These are phyloP conservation scores for Myxozyma geophila DNA, from an alignment of 805 yeast species.

Conservation along the genomic window DNA sequence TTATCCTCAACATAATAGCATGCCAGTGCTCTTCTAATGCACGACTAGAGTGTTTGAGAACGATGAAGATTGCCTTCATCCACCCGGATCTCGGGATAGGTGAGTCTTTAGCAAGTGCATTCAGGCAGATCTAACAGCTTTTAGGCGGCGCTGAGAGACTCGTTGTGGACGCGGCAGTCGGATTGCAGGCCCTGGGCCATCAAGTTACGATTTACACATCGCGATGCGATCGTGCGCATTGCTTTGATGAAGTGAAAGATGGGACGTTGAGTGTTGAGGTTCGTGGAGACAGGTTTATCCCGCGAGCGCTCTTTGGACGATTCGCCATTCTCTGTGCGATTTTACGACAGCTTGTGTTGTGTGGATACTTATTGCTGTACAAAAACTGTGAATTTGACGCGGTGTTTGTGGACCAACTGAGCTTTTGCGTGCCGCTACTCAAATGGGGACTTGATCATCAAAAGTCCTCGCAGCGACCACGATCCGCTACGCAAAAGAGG, in stretches of 20 bases:
- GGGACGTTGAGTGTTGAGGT: conserved; percentile 64
- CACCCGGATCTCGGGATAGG: conserved; percentile 98
- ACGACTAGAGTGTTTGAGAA: background rate
- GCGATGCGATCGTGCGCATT: conserved; percentile 83
- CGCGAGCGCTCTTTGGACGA: conserved; percentile 65
- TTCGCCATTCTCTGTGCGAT: conserved; percentile 83
- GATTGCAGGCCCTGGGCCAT: conserved; percentile 70
- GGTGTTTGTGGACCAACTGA: conserved; percentile 84
- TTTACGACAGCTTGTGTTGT: conserved; percentile 75
- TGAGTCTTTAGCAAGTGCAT: conserved; percentile 20
- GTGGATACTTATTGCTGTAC: conserved; percentile 50
- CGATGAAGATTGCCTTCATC: conserved; percentile 73
- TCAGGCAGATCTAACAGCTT: background rate
- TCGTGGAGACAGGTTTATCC: conserved; percentile 77
- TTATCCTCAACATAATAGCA: background rate
- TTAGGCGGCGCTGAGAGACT: conserved; percentile 89
- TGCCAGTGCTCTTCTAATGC: background rate
- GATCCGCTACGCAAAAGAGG: conserved; percentile 17
- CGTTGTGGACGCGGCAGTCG: conserved; percentile 94
- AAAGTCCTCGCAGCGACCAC: background rate
- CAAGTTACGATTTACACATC: conserved; percentile 78
- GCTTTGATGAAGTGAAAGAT: conserved; percentile 84
- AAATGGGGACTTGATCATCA: conserved; percentile 40
- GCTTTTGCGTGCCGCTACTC: conserved; percentile 79
- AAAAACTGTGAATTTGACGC: conserved; percentile 63